phyloP scores from a whole-genome alignment of 306 rosid genomes.

The Oxytropis ochrocephala region DNA sequence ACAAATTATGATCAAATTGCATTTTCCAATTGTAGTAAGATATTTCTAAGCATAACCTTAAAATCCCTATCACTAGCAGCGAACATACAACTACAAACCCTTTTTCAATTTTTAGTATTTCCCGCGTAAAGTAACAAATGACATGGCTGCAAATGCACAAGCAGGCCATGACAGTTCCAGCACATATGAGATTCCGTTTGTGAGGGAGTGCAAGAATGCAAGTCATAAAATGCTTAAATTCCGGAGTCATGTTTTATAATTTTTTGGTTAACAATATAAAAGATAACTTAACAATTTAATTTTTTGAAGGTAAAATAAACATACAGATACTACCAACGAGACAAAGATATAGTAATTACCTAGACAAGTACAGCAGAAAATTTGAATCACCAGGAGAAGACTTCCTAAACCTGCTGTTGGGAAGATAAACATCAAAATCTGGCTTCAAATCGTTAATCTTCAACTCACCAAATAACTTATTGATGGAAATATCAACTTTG shows the following conservation, averaged over 20 bases:
- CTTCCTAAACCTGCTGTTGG: conserved; percentile 75
- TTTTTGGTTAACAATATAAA: neutral
- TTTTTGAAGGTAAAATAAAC: neutral
- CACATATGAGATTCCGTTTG: neutral
- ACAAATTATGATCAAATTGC: neutral
- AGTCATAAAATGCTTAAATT: neutral
- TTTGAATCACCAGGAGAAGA: conserved; percentile 68
- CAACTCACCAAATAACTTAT: conserved; percentile 36
- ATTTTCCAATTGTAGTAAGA: neutral
- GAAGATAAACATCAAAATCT: conserved; percentile 67
- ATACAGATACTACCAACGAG: neutral
- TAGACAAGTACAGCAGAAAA: conserved; percentile 58
- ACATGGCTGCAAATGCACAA: neutral
- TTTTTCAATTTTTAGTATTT: neutral
- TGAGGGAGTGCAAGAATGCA: neutral
- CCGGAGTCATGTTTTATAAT: neutral
- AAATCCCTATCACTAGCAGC: neutral
- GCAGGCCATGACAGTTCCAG: neutral
- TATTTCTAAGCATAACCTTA: neutral
- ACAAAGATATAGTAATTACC: conserved; percentile 35
- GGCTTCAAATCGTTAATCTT: conserved; percentile 45
- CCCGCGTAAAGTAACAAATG: neutral
- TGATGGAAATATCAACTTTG: conserved; percentile 24
- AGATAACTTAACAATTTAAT: neutral
- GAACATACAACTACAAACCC: neutral